Evolutionary conservation across 495 filamentous ascomycete species (phyloP).

Genomic region (Penicillium bovifimosum): DNA sequence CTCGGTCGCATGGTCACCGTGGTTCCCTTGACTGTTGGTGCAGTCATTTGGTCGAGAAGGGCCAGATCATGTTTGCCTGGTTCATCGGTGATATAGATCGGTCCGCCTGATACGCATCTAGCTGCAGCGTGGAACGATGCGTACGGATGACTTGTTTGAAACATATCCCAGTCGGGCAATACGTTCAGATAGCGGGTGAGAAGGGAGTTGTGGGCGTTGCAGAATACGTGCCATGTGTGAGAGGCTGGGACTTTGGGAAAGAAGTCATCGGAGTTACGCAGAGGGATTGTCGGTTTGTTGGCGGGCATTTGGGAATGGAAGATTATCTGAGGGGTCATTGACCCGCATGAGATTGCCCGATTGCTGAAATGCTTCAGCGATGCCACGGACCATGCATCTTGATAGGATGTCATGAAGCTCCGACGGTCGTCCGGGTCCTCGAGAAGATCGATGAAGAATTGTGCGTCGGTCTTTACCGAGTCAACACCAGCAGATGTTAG

Average conservation of each 20-base stretch:
- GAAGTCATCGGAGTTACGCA: conserved; percentile 93
- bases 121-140: conserved; percentile 83
- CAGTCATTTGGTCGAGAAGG: conserved; percentile 73
- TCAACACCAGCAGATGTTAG: conserved; percentile 65
- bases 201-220: conserved; percentile 87
- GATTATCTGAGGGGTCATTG: conserved; percentile 71
- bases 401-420: conserved; percentile 65
- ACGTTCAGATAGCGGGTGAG: conserved; percentile 68
- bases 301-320: conserved; percentile 76
- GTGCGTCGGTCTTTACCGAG: conserved; percentile 84
- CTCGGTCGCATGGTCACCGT: conserved; percentile 75
- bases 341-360: conserved; percentile 89
- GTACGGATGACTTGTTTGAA: conserved; percentile 78
- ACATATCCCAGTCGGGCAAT: conserved; percentile 99
- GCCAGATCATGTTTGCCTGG: conserved; percentile 72
- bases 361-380: conserved; percentile 69
- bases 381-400: conserved; percentile 81
- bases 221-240: conserved; percentile 92
- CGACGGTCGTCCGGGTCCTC: conserved; percentile 60
- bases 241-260: conserved; percentile 71
- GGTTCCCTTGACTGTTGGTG: conserved; percentile 56
- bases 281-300: conserved; percentile 60
- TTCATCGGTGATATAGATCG: conserved; percentile 87
- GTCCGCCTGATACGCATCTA: conserved; percentile 83
- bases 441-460: conserved; percentile 79